These are phyloP conservation scores for Aegle marmelos DNA, from an alignment of 345 rosid genomes.

Conservation along the genomic window DNA sequence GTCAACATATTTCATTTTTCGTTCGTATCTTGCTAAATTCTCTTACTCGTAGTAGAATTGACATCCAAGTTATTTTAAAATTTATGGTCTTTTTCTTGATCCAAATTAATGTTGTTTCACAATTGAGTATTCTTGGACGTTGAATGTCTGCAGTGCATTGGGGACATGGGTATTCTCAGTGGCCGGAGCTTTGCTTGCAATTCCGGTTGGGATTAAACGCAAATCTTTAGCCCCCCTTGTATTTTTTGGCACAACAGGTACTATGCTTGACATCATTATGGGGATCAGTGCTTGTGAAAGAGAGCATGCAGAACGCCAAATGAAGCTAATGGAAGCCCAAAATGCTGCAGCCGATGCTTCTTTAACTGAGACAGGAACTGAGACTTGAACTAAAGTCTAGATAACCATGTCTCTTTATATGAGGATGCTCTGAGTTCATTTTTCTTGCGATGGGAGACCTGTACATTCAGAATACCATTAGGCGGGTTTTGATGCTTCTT, in stretches of 20 bases:
- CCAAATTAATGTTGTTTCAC: not conserved
- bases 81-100: not conserved
- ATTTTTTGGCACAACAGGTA: constrained; percentile 94
- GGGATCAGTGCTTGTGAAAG: constrained; percentile 89
- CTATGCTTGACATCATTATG: constrained; percentile 90
- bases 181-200: constrained; percentile 79
- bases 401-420: not conserved
- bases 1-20: not conserved
- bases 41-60: not conserved
- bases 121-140: constrained; percentile 3
- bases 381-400: constrained; percentile 18
- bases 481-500: not conserved
- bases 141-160: constrained; percentile 57
- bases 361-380: constrained; percentile 14
- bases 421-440: not conserved
- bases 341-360: constrained; percentile 34
- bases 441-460: not conserved
- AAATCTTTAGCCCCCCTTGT: constrained; percentile 88
- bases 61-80: not conserved
- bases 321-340: constrained; percentile 72
- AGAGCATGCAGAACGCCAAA: constrained; percentile 95
- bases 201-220: constrained; percentile 87
- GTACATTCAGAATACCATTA: not conserved
- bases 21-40: not conserved
- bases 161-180: constrained; percentile 97